phyloP scores from a whole-genome alignment of 2,329 filamentous ascomycete genomes.

The Ceratocystis diversiconidia region DNA sequence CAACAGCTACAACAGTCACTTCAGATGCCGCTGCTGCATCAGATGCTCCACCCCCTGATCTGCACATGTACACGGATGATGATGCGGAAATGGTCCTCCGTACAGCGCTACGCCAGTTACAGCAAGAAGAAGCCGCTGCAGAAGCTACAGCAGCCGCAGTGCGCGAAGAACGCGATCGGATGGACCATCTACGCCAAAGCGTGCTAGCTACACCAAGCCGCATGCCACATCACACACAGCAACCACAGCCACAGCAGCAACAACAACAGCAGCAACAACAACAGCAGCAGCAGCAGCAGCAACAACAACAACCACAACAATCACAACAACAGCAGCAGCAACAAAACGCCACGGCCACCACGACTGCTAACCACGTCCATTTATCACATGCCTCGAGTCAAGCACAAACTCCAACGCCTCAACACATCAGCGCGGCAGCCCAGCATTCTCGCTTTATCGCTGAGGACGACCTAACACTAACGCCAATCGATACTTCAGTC shows the following conservation, averaged over 20 bases:
- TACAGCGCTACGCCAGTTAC: conserved; percentile 43
- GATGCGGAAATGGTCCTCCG: conserved; percentile 45
- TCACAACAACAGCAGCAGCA: not conserved
- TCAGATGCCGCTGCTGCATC: conserved; percentile 17
- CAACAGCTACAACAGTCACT: conserved; percentile 6
- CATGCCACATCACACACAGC: conserved; percentile 10
- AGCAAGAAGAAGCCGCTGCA: conserved; percentile 44
- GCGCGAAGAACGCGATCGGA: conserved; percentile 38
- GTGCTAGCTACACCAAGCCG: conserved; percentile 19
- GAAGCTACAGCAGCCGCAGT: conserved; percentile 43
- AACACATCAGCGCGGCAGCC: conserved; percentile 20
- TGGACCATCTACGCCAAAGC: conserved; percentile 27
- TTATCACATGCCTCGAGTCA: not conserved
- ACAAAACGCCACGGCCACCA: not conserved
- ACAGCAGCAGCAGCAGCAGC: not conserved
- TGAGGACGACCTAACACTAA: conserved; percentile 35
- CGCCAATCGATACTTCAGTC: conserved; percentile 38
- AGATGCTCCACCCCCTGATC: conserved; percentile 21
- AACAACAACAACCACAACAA: not conserved
- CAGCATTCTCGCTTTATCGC: conserved; percentile 16
- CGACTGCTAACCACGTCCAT: not conserved
- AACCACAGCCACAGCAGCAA: not conserved
- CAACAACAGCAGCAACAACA: not conserved
- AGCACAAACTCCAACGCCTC: conserved; percentile 13
- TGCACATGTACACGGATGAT: conserved; percentile 33